phyloP scores from a whole-genome alignment of 2,329 filamentous ascomycete species.

The Aureobasidium zeae region DNA sequence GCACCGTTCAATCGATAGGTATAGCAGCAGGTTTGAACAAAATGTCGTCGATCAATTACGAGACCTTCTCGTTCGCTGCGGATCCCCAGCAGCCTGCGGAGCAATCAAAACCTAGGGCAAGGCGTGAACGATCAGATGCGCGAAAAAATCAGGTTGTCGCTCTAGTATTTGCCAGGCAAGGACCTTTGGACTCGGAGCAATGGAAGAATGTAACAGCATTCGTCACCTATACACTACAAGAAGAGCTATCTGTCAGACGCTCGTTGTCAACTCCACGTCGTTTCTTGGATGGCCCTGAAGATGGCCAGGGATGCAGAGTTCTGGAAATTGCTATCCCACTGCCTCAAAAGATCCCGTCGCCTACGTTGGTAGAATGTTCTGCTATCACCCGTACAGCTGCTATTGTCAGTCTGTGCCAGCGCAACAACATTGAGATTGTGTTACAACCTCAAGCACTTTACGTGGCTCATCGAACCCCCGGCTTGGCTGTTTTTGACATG shows the following conservation, averaged over 20 bases:
- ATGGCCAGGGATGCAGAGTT: conserved; percentile 12
- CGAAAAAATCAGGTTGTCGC: conserved; percentile 16
- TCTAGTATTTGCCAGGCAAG: conserved; percentile 16
- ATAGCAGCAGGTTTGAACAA: too few species aligned
- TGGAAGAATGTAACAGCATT: conserved; percentile 13
- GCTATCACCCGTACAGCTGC: conserved; percentile 13
- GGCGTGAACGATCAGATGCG: conserved; percentile 4
- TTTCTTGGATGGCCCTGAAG: conserved; percentile 15
- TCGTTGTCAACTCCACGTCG: conserved; percentile 14
- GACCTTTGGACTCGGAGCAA: background rate
- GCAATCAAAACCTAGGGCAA: conserved; percentile 4
- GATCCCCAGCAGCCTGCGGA: conserved; percentile 1
- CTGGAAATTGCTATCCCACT: conserved; percentile 16
- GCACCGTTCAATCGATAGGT: too few species aligned
- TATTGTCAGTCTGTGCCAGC: conserved; percentile 12
- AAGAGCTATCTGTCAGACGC: conserved; percentile 12
- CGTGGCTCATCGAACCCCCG: conserved; percentile 26
- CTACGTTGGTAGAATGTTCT: conserved; percentile 15
- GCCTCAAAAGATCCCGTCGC: conserved; percentile 9
- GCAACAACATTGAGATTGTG: conserved; percentile 16
- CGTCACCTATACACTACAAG: conserved; percentile 16
- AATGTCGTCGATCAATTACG: conserved; percentile 16
- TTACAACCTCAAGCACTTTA: conserved; percentile 18
- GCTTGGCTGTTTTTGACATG: conserved; percentile 95
- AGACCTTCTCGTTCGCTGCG: conserved; percentile 15